Base-by-base conservation (phyloP, 1,139 yeast species). In the Yamadazyma atmosphaerica region DNA sequence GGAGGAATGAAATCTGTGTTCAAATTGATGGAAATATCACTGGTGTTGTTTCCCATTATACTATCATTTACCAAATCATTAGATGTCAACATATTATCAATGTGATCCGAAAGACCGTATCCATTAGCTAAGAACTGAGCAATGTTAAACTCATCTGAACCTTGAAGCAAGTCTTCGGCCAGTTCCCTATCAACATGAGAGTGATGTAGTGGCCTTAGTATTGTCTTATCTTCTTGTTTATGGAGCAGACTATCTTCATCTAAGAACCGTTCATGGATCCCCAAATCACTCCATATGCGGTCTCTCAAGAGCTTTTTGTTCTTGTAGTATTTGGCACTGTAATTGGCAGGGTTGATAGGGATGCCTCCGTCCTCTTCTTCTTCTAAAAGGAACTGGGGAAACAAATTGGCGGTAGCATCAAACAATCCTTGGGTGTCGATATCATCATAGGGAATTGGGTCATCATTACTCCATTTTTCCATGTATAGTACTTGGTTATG, bases 351-450 rank as follows among this genome's bases (percentile, higher is more conserved):
- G 37, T 59, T 65, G 34, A 65, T 55, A 6, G 72, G 68, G 7
- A 68, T 55, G 13, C 63, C 60, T 8, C 67, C 72, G 36, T 69
- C 75, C 35, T 68, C 74, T 31, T 70, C 76, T 35, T 65, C 72
- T 17, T 70, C 74, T 1, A 67, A 51, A 14, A 68, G 51, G 31
- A 61, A 54, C 36, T 58, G 64, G 3, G 75, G 74, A 44, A 68
- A 68, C 25, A 67, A 45, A 29, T 43, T 52, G 11, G 66, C 47
- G 1, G 73, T 65, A 3, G 71, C 69, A 22, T 70, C 74, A 22
- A 65, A 47, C 12, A 71, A 54, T 3, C 58, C 49, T 14, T 58
- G 62, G 14, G 74, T 68, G 38, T 71, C 75, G 18, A 71, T 67
- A 36, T 67, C 74, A 43, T 69, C 73, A 41, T 55, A 69, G 1